A percentile compares a stretch with the other conserved stretches of the same genome.
These are phyloP conservation scores for Ambrosiella cleistominuta DNA, from an alignment of 2,329 filamentous ascomycete genomes.

Conservation along the genomic window DNA sequence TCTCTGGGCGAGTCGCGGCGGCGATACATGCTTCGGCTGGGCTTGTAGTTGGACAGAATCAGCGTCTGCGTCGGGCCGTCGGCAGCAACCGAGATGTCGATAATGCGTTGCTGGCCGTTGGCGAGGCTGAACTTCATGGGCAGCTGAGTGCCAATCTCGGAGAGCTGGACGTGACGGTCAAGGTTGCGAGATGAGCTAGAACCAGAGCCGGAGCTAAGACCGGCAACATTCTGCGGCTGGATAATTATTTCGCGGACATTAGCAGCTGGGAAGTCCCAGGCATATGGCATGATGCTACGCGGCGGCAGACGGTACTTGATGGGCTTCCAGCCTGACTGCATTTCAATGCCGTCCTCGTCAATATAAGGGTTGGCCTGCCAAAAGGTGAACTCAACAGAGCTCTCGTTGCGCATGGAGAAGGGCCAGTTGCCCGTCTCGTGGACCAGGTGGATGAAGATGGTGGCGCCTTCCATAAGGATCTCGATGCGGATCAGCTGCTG, in stretches of 20 bases:
- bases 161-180: conserved; percentile 82
- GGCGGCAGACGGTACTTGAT: conserved; percentile 84
- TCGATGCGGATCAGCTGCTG: conserved; percentile 79
- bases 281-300: conserved; percentile 96
- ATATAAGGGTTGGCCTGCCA: conserved; percentile 87
- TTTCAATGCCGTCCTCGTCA: conserved; percentile 73
- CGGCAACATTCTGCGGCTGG: conserved; percentile 33
- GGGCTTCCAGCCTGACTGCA: conserved; percentile 76
- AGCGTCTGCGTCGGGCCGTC: conserved; percentile 90
- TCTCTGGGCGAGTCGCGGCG: conserved; percentile 8
- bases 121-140: conserved; percentile 73
- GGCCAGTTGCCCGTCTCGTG: conserved; percentile 93
- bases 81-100: conserved; percentile 90
- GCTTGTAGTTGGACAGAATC: conserved; percentile 84
- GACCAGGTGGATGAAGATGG: conserved; percentile 80
- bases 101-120: conserved; percentile 60
- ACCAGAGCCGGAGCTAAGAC: conserved; percentile 15
- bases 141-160: conserved; percentile 89
- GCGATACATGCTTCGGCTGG: conserved; percentile 74
- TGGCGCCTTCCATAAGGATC: conserved; percentile 79
- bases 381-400: conserved; percentile 90
- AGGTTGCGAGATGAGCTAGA: conserved; percentile 25
- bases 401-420: conserved; percentile 97
- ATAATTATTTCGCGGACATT: conserved; percentile 89
- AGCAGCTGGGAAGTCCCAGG: conserved; percentile 97